Base-by-base conservation (phyloP, 805 yeast species). In the Wickerhamiella cacticola region DNA sequence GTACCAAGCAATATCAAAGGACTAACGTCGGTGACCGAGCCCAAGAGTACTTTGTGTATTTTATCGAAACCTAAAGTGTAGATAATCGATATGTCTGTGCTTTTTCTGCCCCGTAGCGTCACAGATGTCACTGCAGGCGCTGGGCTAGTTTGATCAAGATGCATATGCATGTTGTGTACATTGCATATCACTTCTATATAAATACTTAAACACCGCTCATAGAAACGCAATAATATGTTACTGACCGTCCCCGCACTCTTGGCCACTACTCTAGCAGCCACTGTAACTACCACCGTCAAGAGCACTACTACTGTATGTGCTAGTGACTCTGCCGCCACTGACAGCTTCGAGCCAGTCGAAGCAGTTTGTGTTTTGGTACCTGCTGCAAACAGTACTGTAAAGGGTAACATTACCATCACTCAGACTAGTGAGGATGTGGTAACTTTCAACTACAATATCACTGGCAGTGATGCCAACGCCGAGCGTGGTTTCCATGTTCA, bases 391-490 rank as follows among this genome's bases (percentile, higher is more conserved):
- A 22, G 38, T 13, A 35, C 41, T 12, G 41, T 44, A 19, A 33
- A 34, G 15, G 47, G 47, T 9, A 35, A 21, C 18, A 22, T 44
- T 8, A 28, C 39, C 16, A 23, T 44, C 25, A 12, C 16, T 28
- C 47, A 44, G 22, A 28, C 31, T 13, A 31, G 31, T 8, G 34
- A 35, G 23, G 47, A 44, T 26, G 16, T 25, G 7, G 35, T 35
- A 13, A 25, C 47, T 26, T 16, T 44, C 23, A 15, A 10, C 41
- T 44, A 86, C 79, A 24, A 44, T 21, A 26, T 44, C 41, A 35
- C 38, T n/a, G 38, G 47, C 39, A 41, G 38, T 33, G 34, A 41
- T 19, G 35, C 42, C 40, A 47, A 43, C 22, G 38, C 38, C 24
- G 26, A 34, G 31, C 46, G 38, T 24, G 46, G 46, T 2, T 43